Evolutionary conservation across 176 grass and related monocot genomes (phyloP).

Genomic region (Raddia distichophylla): DNA sequence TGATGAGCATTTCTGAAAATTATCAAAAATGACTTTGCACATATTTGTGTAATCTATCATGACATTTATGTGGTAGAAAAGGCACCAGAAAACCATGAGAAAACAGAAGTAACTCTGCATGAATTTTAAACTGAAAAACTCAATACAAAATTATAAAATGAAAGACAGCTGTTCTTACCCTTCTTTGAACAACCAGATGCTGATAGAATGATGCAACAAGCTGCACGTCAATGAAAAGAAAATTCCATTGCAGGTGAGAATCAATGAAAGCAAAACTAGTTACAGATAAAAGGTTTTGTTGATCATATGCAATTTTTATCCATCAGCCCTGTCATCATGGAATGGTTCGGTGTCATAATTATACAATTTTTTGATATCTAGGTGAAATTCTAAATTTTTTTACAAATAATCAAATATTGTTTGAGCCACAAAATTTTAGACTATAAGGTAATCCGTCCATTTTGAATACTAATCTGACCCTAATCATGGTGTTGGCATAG

Average conservation of each 20-base stretch:
- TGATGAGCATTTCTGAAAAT: not conserved
- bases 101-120: conserved; percentile 2
- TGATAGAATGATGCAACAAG: conserved; percentile 88
- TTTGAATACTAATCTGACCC: conserved; percentile 31
- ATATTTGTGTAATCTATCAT: not conserved
- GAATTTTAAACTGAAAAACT: not conserved
- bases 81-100: conserved; percentile 4
- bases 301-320: not conserved
- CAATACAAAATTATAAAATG: not conserved
- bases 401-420: conserved; percentile 5
- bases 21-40: not conserved
- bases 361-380: not conserved
- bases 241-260: conserved; percentile 25
- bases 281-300: not conserved
- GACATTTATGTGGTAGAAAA: not conserved
- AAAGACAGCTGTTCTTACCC: conserved; percentile 55
- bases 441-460: not conserved
- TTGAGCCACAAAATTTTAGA: not conserved
- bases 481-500: not conserved
- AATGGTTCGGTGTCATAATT: not conserved
- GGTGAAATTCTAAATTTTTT: not conserved
- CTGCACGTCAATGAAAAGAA: conserved; percentile 54
- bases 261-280: conserved; percentile 8
- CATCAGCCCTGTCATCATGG: not conserved
- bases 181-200: conserved; percentile 96